Base-by-base conservation (phyloP, 768 basidiomycete genomes). In the Agrocybe pediades region DNA sequence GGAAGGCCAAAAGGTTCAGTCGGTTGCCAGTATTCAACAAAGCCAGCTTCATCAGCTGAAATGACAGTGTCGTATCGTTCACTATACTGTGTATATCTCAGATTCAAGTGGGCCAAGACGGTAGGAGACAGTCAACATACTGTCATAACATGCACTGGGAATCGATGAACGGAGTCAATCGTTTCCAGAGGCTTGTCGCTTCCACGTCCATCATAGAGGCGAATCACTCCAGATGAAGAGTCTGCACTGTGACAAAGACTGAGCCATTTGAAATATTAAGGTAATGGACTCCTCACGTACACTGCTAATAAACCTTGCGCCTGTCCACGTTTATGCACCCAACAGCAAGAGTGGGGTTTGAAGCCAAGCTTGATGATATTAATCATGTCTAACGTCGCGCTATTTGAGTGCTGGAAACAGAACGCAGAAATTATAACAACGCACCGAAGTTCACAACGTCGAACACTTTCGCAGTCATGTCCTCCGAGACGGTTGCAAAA, bases 361-460 rank as follows among this genome's bases (percentile, higher is more conserved):
- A 84, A 98, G 1, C 83, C 88, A 46, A 99, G 78, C 66, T 93
- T 92, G 56, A 99, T 83, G 71, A 98, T 97, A 69, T 97, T 98
- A 64, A 98, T 98, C 96, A 98, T 98, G 69, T 99, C 96, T 98
- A 61, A 39, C 16, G 25, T 19, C 15, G 11, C 7, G 39, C 9
- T 3, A 25, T 26, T 9, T 48, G 33, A 16, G 43, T 5, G 16
- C 30, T 27, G 41, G 30, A 27, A 26, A 30, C 19, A 50, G 13
- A 57, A 36, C 17, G 52, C 11, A 40, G 7, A 19, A 25, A 26
- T 16, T n/a, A 19, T 21, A 27, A 1, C 15, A 23, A 67, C 89
- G 45, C 62, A 97, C 96, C 97, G 68, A 98, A 98, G 72, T 98
- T 98, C 55, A 97, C 82, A 1, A 99, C 94, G 66, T 99, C 97